Base-by-base conservation (phyloP, 2,329 filamentous ascomycete genomes). In the Curvularia sp. region DNA sequence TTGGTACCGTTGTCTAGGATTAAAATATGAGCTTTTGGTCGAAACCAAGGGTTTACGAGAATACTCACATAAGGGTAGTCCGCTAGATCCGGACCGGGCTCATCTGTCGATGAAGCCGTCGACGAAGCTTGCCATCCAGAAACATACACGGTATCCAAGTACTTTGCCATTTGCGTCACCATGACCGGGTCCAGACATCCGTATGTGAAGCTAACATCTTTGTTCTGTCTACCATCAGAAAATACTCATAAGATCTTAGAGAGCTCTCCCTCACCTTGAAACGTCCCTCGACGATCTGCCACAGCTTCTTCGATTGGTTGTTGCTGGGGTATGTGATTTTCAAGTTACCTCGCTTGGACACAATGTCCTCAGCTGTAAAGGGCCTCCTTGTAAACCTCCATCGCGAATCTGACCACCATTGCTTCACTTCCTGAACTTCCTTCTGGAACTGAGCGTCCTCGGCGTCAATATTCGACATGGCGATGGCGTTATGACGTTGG, bases 81-180 rank as follows among this genome's bases (percentile, higher is more conserved):
- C 65, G 95, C 95, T 79, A 99, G 86, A 88, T 99, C 95, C 49
- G 95, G 95, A 39, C 94, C 95, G 26, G 95, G 95, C 83, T 99
- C 95, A 72, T 99, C 93, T 6, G 93, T 94, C 1, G 93, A 87
- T 2, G 94, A 97, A 49, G 95, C 95, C 7, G 95, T 99, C 24
- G 93, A 97, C 1, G 94, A 98, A 65, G 92, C 97, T 81, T 99
- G 95, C 95, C 95, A 99, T 65, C 95, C 95, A 54, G 95, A 98
- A 62, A 99, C 95, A 78, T 99, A 99, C 77, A 99, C 92, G 33
- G 95, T 99, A 76, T 99, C 95, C 62, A 99, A 85, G 79, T 96
- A 98, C 81, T 98, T 97, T 71, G 94, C 94, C 95, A 99, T 99
- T 80, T 99, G 95, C 28, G 95, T 98, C 77, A 99, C 86, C 91